These are phyloP conservation scores for Nicotiana tomentosiformis DNA, from an alignment of 257 asterid genomes.

Conservation along the genomic window DNA sequence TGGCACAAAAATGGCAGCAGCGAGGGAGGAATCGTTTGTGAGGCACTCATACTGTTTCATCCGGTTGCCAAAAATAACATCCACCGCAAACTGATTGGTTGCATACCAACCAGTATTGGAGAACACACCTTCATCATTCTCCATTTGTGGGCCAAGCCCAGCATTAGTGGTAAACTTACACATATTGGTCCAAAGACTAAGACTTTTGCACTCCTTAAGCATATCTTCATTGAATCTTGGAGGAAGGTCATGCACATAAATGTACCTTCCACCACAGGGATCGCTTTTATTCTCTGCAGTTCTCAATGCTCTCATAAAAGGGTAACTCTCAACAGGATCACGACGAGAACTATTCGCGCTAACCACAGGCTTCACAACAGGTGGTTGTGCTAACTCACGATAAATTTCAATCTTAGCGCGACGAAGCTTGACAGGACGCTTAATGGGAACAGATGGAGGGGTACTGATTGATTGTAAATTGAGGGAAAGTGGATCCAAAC, in stretches of 20 bases:
- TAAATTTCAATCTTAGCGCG: slow-evolving; percentile 3
- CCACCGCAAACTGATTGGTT: slow-evolving; percentile 46
- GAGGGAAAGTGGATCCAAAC: slow-evolving; percentile 24
- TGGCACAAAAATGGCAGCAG: slow-evolving; percentile 51
- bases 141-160: slow-evolving; percentile 47
- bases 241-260: slow-evolving; percentile 43
- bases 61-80: slow-evolving; percentile 37
- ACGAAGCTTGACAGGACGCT: slow-evolving; percentile 2
- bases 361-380: not conserved
- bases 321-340: slow-evolving; percentile 26
- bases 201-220: slow-evolving; percentile 39
- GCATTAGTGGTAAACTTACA: slow-evolving; percentile 32
- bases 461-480: slow-evolving; percentile 6
- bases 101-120: slow-evolving; percentile 41
- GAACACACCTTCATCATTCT: slow-evolving; percentile 36
- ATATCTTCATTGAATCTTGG: slow-evolving; percentile 40
- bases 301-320: slow-evolving; percentile 66
- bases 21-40: slow-evolving; percentile 40
- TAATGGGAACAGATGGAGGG: slow-evolving; percentile 14
- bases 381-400: not conserved
- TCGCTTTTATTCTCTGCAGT: slow-evolving; percentile 69
- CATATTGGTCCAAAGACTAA: slow-evolving; percentile 45
- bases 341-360: not conserved
- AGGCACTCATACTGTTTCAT: slow-evolving; percentile 44
- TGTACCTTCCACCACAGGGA: slow-evolving; percentile 55